Base-by-base conservation (phyloP, 148 eudicot species). In the Polygonum aviculare region DNA sequence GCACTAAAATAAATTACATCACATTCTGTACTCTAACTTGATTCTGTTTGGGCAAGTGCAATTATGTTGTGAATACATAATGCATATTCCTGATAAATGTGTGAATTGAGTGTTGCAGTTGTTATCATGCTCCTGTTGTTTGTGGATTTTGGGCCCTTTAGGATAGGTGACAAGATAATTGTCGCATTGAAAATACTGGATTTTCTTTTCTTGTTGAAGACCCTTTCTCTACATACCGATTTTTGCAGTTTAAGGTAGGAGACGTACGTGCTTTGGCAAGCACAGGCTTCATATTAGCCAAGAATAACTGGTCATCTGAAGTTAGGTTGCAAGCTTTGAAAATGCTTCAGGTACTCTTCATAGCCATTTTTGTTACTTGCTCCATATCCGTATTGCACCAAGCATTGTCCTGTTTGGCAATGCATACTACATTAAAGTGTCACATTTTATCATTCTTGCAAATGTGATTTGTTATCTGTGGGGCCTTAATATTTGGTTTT, bases 271-370 rank as follows among this genome's bases (percentile, higher is more conserved):
- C 87, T 65, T 86, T 95, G 87, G 98, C 91, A 40, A 86, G 82
- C 75, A 85, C 96, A 77, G 89, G 96, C 71, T 89, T 92, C 86
- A 67, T 83, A 76, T 81, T 95, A 77, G 94, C 92, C 74, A 95
- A 89, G 89, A 89, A 91, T 78, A 96, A 94, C 21, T 90, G 96
- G 94, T 88, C 98, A 73, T 86, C 93, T 74, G 98, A 89, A 87
- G 86, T 95, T 75, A 88, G 98, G 74, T 81, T 95, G 71, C 98
- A 95, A 55, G 97, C 98, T 57, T 87, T 87, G 78, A 95, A 93
- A 86, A 89, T 95, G 97, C 88, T 95, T 74, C 99, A 94, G 96
- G 98, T 94, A 77, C 52, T 73, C 67, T 49, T 39, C 65, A 19
- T 39, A 38, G 19, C 19, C 72, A 36, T 67, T 67, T 62, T 65